Base-by-base conservation (phyloP, 352 stramenopile genomes). In the Phytophthora multivora region DNA sequence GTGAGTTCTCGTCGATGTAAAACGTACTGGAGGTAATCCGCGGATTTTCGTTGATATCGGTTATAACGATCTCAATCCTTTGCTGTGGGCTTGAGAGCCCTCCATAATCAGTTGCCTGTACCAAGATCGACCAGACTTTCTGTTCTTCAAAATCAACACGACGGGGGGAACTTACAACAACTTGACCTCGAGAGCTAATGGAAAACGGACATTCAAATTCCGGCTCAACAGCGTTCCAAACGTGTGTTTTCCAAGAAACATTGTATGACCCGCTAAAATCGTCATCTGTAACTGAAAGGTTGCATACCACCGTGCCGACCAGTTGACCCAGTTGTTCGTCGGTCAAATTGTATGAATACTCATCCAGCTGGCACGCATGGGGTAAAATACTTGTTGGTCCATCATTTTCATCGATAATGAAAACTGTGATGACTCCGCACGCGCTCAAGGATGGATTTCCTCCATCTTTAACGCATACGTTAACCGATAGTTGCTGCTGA, bases 1-100 rank as follows among this genome's bases (percentile, higher is more conserved):
- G 25, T 36, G 59, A 41, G 25, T 73, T 73, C 13, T 73, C 65
- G 13, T 69, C 59, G 28, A 73, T 59, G 26, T 46, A 66, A 42
- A 73, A 62, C 4, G 59, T 62, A 23, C 43, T 57, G 13, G 18
- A 10, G 4, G 15, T 12, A 19, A 73, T 38, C 26, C 39, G 54
- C 18, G 65, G 65, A 0, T 18, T 55, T 40, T 73, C 65, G 36
- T 73, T 73, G 5, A 62, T 46, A 16, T 73, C 59, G 21, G 9
- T 4, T 41, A 73, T 33, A 11, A 31, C 8, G 19, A 73, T 69
- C 6, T 66, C 31, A 31, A 73, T 31, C 19, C 10, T 39, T 49
- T 73, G 65, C 10, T 30, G 10, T 31, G 54, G 31, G 16, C 45
- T 62, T 6, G 41, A 51, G 3, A 73, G 26, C 1, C 60, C 59